These are phyloP conservation scores for Entomortierella lignicola DNA, from an alignment of 192 early-diverging fungal genomes.

Conservation along the genomic window DNA sequence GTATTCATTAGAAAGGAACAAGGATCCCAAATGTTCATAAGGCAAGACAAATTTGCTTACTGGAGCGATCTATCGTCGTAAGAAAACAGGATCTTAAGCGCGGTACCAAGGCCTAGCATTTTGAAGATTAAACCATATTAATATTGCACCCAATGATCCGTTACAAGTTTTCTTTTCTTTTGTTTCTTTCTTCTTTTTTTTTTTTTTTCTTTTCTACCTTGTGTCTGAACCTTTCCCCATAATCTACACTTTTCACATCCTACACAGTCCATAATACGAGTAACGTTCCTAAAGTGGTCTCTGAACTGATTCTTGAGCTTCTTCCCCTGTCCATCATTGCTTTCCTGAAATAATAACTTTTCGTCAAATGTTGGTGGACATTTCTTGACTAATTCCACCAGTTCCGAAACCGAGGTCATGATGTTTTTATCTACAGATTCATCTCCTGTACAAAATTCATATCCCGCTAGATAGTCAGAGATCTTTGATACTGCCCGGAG, in stretches of 20 bases:
- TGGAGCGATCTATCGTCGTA: conserved; percentile 78
- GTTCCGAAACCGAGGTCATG: conserved; percentile 66
- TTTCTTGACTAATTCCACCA: conserved; percentile 68
- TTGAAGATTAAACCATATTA: background rate
- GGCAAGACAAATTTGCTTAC: too few species aligned
- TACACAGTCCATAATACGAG: conserved; percentile 99
- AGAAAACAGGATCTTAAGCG: conserved; percentile 95
- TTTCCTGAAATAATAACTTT: conserved; percentile 75
- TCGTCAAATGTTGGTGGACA: conserved; percentile 93
- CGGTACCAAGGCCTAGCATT: conserved; percentile 88
- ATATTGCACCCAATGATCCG: too few species aligned
- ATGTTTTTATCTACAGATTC: conserved; percentile 62
- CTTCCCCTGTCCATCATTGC: conserved; percentile 32
- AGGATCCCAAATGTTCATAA: background rate
- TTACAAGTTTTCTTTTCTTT: too few species aligned
- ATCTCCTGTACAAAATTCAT: conserved; percentile 81
- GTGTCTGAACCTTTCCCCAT: conserved; percentile 97
- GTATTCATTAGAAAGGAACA: background rate
- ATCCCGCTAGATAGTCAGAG: conserved; percentile 74
- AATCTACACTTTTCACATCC: conserved; percentile 98
- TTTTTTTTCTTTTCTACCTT: conserved; percentile 5
- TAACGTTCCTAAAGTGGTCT: conserved; percentile 94
- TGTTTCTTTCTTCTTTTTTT: background rate
- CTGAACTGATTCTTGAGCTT: conserved; percentile 88
- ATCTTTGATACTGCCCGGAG: conserved; percentile 90